phyloP scores from a whole-genome alignment of 1,284 basidiomycete species.

The Neolentinus lepideus region DNA sequence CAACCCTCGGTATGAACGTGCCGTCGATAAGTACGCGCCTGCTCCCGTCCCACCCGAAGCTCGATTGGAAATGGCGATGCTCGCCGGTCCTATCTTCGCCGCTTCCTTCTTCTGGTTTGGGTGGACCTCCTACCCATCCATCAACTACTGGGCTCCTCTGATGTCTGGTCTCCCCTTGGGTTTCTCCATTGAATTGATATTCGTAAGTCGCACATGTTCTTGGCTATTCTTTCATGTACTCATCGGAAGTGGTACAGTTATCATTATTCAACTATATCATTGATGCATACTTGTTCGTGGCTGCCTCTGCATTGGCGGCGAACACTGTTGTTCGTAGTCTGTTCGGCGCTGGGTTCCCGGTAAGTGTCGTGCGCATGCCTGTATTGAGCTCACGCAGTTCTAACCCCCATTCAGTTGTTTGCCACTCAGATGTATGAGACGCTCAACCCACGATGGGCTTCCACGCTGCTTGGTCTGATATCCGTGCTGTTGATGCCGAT shows the following conservation, averaged over 20 bases:
- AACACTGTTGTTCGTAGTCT: slow-evolving; percentile 47
- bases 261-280: slow-evolving; percentile 51
- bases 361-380: slow-evolving; percentile 17
- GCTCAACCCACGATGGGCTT: slow-evolving; percentile 48
- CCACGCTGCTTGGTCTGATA: slow-evolving; percentile 44
- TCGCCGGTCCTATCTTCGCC: slow-evolving; percentile 49
- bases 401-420: slow-evolving; percentile 30
- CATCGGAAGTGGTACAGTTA: slow-evolving; percentile 25
- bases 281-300: slow-evolving; percentile 47
- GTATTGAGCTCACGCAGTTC: slow-evolving; percentile 10
- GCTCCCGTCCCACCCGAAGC: slow-evolving; percentile 60
- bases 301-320: slow-evolving; percentile 53
- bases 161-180: slow-evolving; percentile 44
- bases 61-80: slow-evolving; percentile 46
- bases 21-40: slow-evolving; percentile 38
- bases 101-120: slow-evolving; percentile 65
- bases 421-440: slow-evolving; percentile 44
- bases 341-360: slow-evolving; percentile 54
- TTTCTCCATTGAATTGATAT: slow-evolving; percentile 49
- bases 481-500: slow-evolving; percentile 46
- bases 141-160: slow-evolving; percentile 55
- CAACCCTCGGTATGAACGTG: slow-evolving; percentile 43
- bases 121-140: slow-evolving; percentile 47
- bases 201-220: slow-evolving; percentile 31
- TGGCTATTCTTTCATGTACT: slow-evolving; percentile 4